Base-by-base conservation (phyloP, 2,329 filamentous ascomycete species). In the Xylariaceae sp. region DNA sequence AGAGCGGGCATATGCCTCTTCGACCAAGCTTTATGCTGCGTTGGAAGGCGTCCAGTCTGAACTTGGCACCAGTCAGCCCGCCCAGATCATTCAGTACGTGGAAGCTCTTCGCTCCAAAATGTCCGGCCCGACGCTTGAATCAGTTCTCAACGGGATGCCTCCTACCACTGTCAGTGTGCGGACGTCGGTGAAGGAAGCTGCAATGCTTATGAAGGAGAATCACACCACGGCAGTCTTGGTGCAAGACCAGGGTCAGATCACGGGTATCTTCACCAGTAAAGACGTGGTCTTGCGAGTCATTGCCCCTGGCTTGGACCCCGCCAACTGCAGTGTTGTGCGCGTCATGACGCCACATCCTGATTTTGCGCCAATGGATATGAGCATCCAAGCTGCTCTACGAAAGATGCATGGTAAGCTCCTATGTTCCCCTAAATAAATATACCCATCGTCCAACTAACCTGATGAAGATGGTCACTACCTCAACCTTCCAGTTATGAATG, bases 271-370 rank as follows among this genome's bases (percentile, higher is more conserved):
- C 72, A 99, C 94, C 55, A 97, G 94, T 79, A 99, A 99, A 78
- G 94, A 99, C 76, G 93, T 99, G 44, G 94, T 99, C 54, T 82
- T 99, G 53, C 91, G 94, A 73, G 94, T 99, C 56, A 99, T 99
- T 75, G 94, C 94, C 49, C 94, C 94, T 43, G 94, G 94, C 15
- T 82, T 99, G 55, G 94, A 99, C 72, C 94, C 94, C 39, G 82
- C 86, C 55, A 97, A 88, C 68, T 99, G 94, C 82, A 97, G 93
- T 71, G 94, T 99, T 57, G 93, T 99, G 61, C 88, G 94, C 65
- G 94, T 99, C 63, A 99, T 99, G 94, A 99, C 94, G 27, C 94
- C 94, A 61, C 94, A 99, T 71, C 94, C 94, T 6, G 94, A 99
- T 73, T 99, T 99, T 82, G 94, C 94, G 51, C 92, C 94, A 24